phyloP scores from a whole-genome alignment of 1,139 yeast species.

The Diutina neorugosa region DNA sequence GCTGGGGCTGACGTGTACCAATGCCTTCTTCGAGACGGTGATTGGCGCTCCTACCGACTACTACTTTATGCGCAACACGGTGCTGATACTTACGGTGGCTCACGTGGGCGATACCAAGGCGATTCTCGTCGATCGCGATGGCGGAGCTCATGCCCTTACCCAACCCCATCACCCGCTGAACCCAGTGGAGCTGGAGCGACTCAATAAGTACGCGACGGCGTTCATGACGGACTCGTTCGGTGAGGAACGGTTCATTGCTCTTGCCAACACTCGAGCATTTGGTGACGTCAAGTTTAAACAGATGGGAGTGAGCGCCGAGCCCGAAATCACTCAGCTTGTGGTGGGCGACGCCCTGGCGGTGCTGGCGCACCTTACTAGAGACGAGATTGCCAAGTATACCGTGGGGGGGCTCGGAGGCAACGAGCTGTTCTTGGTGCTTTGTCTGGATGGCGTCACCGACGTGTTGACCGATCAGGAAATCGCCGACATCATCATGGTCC shows the following conservation, averaged over 20 bases:
- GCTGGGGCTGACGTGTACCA: constrained; percentile 80
- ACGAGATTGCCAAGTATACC: constrained; percentile 28
- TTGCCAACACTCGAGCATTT: constrained; percentile 88
- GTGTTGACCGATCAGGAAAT: constrained; percentile 80
- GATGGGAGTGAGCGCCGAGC: constrained; percentile 85
- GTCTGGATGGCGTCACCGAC: constrained; percentile 83
- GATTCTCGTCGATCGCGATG: constrained; percentile 63
- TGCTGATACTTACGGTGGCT: constrained; percentile 62
- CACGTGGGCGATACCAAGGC: constrained; percentile 96
- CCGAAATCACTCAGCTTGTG: constrained; percentile 61
- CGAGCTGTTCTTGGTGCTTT: constrained; percentile 66
- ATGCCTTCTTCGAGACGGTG: constrained; percentile 53
- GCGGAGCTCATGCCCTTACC: constrained; percentile 70
- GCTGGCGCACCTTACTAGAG: constrained; percentile 19
- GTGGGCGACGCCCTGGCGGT: constrained; percentile 40
- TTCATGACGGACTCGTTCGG: constrained; percentile 89
- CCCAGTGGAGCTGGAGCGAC: constrained; percentile 61
- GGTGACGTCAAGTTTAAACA: constrained; percentile 78
- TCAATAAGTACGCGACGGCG: constrained; percentile 58
- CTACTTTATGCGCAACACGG: constrained; percentile 62
- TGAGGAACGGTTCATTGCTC: constrained; percentile 70
- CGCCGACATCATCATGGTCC: constrained; percentile 70
- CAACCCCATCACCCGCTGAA: constrained; percentile 81
- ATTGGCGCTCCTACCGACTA: constrained; percentile 25
- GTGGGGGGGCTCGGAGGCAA: constrained; percentile 58